Evolutionary conservation across 2,329 filamentous ascomycete genomes (phyloP).

Genomic region (Venturia effusa): DNA sequence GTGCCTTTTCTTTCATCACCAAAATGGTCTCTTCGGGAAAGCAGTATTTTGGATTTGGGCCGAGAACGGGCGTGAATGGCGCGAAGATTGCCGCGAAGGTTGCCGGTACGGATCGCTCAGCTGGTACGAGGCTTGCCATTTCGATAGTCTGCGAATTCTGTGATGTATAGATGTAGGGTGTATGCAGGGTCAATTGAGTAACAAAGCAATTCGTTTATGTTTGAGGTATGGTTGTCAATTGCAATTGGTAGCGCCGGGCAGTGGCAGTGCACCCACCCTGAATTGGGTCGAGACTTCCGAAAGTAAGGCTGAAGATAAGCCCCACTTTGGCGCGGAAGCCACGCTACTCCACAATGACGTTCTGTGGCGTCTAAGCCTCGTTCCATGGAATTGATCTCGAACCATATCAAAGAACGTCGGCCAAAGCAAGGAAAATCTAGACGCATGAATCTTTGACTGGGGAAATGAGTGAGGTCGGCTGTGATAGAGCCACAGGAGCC

Average conservation of each 20-base stretch:
- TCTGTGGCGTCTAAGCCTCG: not conserved
- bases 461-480: not conserved
- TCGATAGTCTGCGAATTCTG: not conserved
- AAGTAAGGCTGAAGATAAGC: not conserved
- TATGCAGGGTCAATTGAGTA: not conserved
- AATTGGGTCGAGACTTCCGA: not conserved
- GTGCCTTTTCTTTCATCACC: constrained; percentile 22
- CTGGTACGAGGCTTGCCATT: not conserved
- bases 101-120: constrained; percentile 11
- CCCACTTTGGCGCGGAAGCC: not conserved
- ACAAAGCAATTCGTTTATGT: not conserved
- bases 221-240: not conserved
- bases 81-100: constrained; percentile 15
- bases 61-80: constrained; percentile 20
- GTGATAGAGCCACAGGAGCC: not conserved
- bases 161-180: not conserved
- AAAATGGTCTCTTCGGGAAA: constrained; percentile 33
- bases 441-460: not conserved
- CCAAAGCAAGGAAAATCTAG: not conserved
- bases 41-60: constrained; percentile 21
- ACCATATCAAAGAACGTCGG: not conserved
- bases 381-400: not conserved
- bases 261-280: not conserved
- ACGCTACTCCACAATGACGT: not conserved
- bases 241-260: not conserved